A percentile compares a stretch with the other conserved stretches of the same genome.
phyloP scores from a whole-genome alignment of 1,139 yeast species.

The Debaryomyces coudertii region DNA sequence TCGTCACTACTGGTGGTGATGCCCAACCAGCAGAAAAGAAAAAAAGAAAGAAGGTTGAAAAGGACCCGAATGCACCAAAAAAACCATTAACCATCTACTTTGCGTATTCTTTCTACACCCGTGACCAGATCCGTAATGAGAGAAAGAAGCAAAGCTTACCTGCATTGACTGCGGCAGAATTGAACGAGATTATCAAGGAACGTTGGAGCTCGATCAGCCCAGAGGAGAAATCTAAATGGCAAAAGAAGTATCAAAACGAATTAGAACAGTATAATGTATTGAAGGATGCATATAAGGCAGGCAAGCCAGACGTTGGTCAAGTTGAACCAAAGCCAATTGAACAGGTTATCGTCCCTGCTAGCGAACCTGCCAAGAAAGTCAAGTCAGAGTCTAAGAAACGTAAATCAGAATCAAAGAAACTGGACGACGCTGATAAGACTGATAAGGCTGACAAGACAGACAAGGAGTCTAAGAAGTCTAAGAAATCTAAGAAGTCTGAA shows the following conservation, averaged over 20 bases:
- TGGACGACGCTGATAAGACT: slow-evolving; percentile 10
- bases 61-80: slow-evolving; percentile 64
- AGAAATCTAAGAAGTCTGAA: slow-evolving; percentile 24
- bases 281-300: slow-evolving; percentile 62
- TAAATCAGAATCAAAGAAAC: slow-evolving; percentile 16
- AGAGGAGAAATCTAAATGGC: slow-evolving; percentile 75
- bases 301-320: slow-evolving; percentile 7
- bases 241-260: slow-evolving; percentile 68
- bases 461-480: slow-evolving; percentile 21
- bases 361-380: slow-evolving; percentile 13
- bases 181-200: slow-evolving; percentile 76
- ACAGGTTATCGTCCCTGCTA: slow-evolving; percentile 15
- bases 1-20: slow-evolving; percentile 26
- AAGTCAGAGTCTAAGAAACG: slow-evolving; percentile 17
- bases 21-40: slow-evolving; percentile 20
- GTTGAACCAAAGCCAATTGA: slow-evolving; percentile 9
- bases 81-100: slow-evolving; percentile 79
- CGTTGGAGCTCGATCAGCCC: slow-evolving; percentile 75
- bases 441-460: slow-evolving; percentile 21
- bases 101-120: slow-evolving; percentile 68
- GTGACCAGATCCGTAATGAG: slow-evolving; percentile 67
- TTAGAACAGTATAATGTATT: slow-evolving; percentile 63
- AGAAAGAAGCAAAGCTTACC: slow-evolving; percentile 61
- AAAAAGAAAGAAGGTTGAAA: slow-evolving; percentile 55
- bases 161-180: slow-evolving; percentile 70